phyloP scores from a whole-genome alignment of 148 eudicot species.

The Heliamphora exappendiculata region DNA sequence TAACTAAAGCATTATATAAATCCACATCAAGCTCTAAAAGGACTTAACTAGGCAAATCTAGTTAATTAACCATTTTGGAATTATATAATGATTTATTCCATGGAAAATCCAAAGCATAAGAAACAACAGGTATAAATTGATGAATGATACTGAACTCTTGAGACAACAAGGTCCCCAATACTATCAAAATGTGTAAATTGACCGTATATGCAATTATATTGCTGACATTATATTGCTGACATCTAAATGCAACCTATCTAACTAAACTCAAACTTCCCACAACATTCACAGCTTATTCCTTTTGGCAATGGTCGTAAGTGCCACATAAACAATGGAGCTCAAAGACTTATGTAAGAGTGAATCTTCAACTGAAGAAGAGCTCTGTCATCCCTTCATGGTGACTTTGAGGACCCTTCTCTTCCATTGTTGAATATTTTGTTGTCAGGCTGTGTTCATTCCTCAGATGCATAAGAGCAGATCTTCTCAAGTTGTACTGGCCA shows the following conservation, averaged over 20 bases:
- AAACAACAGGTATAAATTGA: constrained; percentile 11
- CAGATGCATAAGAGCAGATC: constrained; percentile 23
- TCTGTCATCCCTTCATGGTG: not conserved
- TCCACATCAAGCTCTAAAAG: not conserved
- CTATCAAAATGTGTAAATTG: not conserved
- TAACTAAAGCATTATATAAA: not conserved
- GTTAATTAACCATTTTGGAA: constrained; percentile 5
- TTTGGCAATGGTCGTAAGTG: not conserved
- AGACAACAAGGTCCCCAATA: not conserved
- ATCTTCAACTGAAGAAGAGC: not conserved
- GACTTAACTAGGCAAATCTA: not conserved
- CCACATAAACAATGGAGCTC: constrained; percentile 4
- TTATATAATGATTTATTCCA: constrained; percentile 16
- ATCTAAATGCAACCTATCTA: constrained; percentile 1
- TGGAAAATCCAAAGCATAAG: constrained; percentile 11
- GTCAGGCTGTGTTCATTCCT: constrained; percentile 9
- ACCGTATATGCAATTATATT: constrained; percentile 3
- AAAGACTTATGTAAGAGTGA: not conserved
- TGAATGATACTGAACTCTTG: constrained; percentile 9
- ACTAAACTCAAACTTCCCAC: constrained; percentile 8
- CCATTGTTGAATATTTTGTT: not conserved
- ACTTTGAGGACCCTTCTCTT: not conserved
- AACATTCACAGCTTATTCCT: constrained; percentile 11
- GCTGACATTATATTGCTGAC: constrained; percentile 5
- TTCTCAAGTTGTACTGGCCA: constrained; percentile 44